Base-by-base conservation (phyloP, 805 yeast genomes). In the Zygosaccharomyces lentus region DNA sequence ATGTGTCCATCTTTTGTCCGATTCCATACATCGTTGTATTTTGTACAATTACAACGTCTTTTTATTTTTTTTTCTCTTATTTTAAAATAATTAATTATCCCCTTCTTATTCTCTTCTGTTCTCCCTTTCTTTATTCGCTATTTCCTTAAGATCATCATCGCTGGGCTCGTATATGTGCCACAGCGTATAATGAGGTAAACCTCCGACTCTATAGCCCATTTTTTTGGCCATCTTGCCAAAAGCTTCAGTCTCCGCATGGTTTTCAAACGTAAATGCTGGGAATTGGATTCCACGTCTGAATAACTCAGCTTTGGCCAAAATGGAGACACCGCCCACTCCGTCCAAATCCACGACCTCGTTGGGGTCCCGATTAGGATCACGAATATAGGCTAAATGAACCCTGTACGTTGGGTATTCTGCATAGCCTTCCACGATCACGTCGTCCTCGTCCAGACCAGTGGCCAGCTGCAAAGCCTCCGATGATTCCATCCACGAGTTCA, bases 401-500 rank as follows among this genome's bases (percentile, higher is more conserved):
- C 95, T 74, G 83, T 87, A 86, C 0, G 95, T 86, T 3, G 91
- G 88, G 59, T 83, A 86, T 59, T 86, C 91, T 0, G 87, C 88
- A 62, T 86, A 86, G 1, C 95, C 95, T 65, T 86, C 95, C 7
- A 86, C 95, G 50, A 86, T 86, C 36, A 86, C 93, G 59, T 84
- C 95, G 60, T 86, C 93, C 62, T 86, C 91, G 46, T 76, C 78
- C 45, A 85, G 68, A 0, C 74, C 73, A 34, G 68, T 63, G 0
- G 95, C 93, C 55, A 85, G 66, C 41, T 80, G 80, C 12, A 83
- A 49, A 1, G 87, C 96, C 8, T 84, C 80, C 5, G 80, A 84
- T 2, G 90, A 80, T 69, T 93, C 99, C 47, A 87, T 78, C 99
- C 99, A 93, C 10, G 97, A 87, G 68, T 93, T 93, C 61, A 93